Conservation (phyloP, 805 yeast species). For the Phaffomyces thermotolerans region DNA sequence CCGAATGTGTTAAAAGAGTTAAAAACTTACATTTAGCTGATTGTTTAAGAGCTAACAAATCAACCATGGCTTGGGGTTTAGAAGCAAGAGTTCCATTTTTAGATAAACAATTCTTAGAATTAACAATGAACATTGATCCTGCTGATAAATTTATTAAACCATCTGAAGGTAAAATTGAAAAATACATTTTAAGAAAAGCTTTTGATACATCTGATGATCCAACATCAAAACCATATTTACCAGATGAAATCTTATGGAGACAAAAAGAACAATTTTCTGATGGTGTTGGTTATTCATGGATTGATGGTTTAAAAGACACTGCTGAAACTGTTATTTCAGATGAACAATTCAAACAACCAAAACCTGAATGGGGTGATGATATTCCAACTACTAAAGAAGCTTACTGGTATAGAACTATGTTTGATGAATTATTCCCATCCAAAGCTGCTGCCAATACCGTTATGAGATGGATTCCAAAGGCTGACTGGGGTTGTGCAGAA, state of each 20-base stretch:
- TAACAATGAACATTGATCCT: conserved; percentile 93
- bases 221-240: conserved; percentile 74
- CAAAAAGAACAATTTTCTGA: conserved; percentile 99
- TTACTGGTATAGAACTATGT: conserved; percentile 96
- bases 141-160: conserved; percentile 77
- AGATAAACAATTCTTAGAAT: conserved; percentile 86
- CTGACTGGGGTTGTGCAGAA: conserved; percentile 99
- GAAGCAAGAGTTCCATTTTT: conserved; percentile 99
- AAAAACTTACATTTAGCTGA: conserved; percentile 96
- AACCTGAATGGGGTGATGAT: conserved; percentile 94
- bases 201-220: conserved; percentile 90
- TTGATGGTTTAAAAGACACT: conserved; percentile 92
- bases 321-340: conserved; percentile 84
- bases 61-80: conserved; percentile 99
- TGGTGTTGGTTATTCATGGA: conserved; percentile 99
- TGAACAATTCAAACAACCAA: conserved; percentile 85
- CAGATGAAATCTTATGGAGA: conserved; percentile 96
- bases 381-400: conserved; percentile 98
- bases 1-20: conserved; percentile 91
- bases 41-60: conserved; percentile 97
- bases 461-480: conserved; percentile 99
- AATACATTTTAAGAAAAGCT: conserved; percentile 94
- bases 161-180: conserved; percentile 77
- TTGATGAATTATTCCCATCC: conserved; percentile 87
- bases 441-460: conserved; percentile 93